Evolutionary conservation across 179 eudicot species (phyloP).

Genomic region (Silene vulgaris): DNA sequence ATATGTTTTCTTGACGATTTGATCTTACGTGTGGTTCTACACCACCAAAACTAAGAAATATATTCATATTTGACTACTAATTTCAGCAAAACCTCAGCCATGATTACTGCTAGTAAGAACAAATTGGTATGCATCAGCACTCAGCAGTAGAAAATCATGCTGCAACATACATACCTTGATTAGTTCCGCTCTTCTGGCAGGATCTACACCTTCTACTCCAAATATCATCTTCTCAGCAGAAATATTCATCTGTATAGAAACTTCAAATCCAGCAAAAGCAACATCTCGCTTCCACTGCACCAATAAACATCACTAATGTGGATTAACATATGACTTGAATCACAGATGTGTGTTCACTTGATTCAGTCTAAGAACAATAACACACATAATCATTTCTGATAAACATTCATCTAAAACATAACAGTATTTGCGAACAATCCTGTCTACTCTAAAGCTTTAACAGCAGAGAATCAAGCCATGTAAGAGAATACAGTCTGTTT

Average conservation of each 20-base stretch:
- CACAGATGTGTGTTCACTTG: not conserved
- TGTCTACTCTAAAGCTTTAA: no score
- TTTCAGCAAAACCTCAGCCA: no score
- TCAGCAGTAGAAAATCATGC: not conserved
- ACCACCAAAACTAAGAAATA: no score
- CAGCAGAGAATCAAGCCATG: no score
- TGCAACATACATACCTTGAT: slow-evolving; percentile 50
- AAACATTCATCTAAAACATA: not conserved
- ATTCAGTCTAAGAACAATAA: no score
- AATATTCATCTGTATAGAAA: slow-evolving; percentile 88
- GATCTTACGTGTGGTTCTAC: not conserved
- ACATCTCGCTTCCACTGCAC: slow-evolving; percentile 94
- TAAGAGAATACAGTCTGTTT: no score
- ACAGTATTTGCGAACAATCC: no score
- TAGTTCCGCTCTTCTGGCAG: slow-evolving; percentile 72
- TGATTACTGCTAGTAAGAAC: not conserved
- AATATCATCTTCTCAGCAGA: slow-evolving; percentile 94
- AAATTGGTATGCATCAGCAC: not conserved
- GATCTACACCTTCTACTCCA: slow-evolving; percentile 72
- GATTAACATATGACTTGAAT: not conserved
- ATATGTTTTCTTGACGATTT: no score
- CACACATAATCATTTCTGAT: not conserved
- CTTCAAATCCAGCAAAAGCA: slow-evolving; percentile 96
- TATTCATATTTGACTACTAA: no score
- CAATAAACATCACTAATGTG: not conserved